Conservation (phyloP, 768 basidiomycete genomes). For the Pholiota conissans region DNA sequence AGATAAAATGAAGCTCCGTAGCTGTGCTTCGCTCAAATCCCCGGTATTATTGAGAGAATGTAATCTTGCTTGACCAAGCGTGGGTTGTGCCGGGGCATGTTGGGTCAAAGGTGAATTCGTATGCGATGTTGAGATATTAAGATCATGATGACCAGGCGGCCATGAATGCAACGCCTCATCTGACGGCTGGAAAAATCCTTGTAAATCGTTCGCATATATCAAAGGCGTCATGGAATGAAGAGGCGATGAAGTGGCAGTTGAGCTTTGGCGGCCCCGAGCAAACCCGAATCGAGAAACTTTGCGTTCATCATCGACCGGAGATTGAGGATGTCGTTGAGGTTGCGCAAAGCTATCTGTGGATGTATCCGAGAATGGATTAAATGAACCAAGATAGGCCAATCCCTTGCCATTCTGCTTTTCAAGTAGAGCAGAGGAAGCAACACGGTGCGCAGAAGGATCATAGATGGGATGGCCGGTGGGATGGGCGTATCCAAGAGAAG, state of each 20-base stretch:
- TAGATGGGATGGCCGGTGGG: slow-evolving; percentile 52
- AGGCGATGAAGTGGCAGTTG: slow-evolving; percentile 59
- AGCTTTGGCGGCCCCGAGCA: slow-evolving; percentile 67
- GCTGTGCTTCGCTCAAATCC: slow-evolving; percentile 70
- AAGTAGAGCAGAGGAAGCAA: slow-evolving; percentile 32
- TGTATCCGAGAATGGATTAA: slow-evolving; percentile 77
- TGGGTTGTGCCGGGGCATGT: slow-evolving; percentile 43
- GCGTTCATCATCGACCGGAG: slow-evolving; percentile 61
- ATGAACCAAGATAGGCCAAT: slow-evolving; percentile 68
- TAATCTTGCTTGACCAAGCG: slow-evolving; percentile 43
- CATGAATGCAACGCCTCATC: slow-evolving; percentile 18
- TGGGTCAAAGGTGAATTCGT: slow-evolving; percentile 48
- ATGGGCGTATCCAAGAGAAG: slow-evolving; percentile 56
- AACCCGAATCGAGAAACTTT: slow-evolving; percentile 83
- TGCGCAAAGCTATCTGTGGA: slow-evolving; percentile 45
- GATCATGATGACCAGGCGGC: slow-evolving; percentile 19
- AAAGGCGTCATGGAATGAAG: slow-evolving; percentile 57
- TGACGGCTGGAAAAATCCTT: slow-evolving; percentile 37
- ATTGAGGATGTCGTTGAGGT: slow-evolving; percentile 27
- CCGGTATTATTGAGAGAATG: slow-evolving; percentile 48
- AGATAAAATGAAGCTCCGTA: slow-evolving; percentile 73
- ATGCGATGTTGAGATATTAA: slow-evolving; percentile 23
- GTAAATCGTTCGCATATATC: slow-evolving; percentile 46
- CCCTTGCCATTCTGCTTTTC: slow-evolving; percentile 48
- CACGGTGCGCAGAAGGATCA: slow-evolving; percentile 46